Base-by-base conservation (phyloP, 768 basidiomycete species). In the Albatrellus ellisii region DNA sequence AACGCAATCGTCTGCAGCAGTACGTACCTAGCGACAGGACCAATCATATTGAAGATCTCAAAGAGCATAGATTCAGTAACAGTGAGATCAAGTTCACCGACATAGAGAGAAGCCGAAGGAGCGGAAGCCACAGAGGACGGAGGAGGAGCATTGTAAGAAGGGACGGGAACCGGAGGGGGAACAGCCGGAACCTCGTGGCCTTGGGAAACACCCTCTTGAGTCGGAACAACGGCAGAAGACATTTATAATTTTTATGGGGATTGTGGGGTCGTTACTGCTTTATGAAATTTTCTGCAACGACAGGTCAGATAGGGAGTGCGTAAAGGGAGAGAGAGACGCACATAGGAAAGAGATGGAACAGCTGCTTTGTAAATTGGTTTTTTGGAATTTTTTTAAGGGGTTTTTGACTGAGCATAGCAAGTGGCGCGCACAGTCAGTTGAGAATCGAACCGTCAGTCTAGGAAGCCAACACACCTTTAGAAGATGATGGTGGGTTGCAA, bases 11-110 rank as follows among this genome's bases (percentile, higher is more conserved):
- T 18, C 18, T 42, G 12, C 21, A 37, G 42, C 22, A 47, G 35
- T 26, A 63, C 79, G 49, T 50, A 88, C 90, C 89, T 92, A 34
- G 91, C 91, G 51, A 99, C 95, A 37, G 94, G 95, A 40, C 95
- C 95, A 64, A 98, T 90, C 88, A 98, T 94, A 63, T 95, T 95
- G 73, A 99, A 99, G 62, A 99, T 98, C 71, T 99, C 95, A 60
- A 98, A 99, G 42, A 99, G 77, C 90, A 97, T 97, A 44, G 95
- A 94, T 72, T 99, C 95, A 27, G 92, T 88, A 65, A 99, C 95
- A 51, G 87, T 84, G 55, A 87, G 81, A 66, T 98, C 95, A 52
- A 99, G 83, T 68, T 99, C 95, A 46, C 95, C 95, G 49, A 99
- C 95, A 67, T 99, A 99, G 55, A 99, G 86, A 45, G 91, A 95